Conservation (phyloP, 208 protist species). For the Trypanosoma boissoni region DNA sequence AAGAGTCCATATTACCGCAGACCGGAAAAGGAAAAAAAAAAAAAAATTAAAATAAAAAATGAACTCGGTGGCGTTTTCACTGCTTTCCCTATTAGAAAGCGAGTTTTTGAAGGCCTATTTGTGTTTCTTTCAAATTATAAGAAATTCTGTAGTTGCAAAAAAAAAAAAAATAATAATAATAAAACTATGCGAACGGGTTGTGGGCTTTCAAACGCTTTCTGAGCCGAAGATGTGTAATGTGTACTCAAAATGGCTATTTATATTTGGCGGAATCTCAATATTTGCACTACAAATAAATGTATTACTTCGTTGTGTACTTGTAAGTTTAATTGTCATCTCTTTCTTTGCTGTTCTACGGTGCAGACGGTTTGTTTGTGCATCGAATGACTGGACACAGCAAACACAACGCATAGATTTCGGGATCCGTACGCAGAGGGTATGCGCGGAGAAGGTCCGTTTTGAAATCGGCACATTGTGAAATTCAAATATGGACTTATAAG, state of each 20-base stretch:
- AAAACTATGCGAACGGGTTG: no score
- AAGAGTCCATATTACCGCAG: no score
- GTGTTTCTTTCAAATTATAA: no score
- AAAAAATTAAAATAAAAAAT: no score
- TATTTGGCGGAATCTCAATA: conserved; percentile 87
- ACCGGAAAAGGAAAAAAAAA: no score
- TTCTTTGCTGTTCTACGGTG: conserved; percentile 85
- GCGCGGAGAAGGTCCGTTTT: conserved; percentile 16
- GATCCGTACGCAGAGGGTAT: conserved; percentile 1
- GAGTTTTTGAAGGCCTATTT: no score
- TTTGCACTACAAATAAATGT: conserved; percentile 91
- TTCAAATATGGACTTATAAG: neutral
- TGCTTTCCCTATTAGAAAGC: no score
- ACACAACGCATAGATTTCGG: conserved; percentile 49
- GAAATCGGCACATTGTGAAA: neutral
- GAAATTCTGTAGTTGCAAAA: no score
- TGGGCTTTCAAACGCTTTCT: conserved; percentile 54
- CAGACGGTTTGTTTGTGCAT: conserved; percentile 78
- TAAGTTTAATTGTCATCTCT: conserved; percentile 74
- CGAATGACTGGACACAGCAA: conserved; percentile 94
- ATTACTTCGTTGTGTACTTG: conserved; percentile 80
- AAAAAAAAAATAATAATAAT: no score
- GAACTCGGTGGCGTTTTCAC: no score
- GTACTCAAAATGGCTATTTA: conserved; percentile 93
- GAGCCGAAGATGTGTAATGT: conserved; percentile 75